phyloP scores from a whole-genome alignment of 2,329 filamentous ascomycete genomes.

The Rhynchosporium secalis region DNA sequence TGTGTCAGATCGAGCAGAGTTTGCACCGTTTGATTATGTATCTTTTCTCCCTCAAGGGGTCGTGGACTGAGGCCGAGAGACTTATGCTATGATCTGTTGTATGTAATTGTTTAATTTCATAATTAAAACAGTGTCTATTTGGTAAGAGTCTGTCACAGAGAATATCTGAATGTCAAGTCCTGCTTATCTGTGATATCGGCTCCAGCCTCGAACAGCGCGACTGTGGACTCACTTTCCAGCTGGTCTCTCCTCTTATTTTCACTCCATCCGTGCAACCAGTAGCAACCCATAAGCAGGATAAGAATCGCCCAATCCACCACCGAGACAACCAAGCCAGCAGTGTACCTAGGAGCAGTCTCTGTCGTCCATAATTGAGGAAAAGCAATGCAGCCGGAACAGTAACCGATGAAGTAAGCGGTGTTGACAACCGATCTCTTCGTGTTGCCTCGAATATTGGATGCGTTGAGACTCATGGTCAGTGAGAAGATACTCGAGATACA shows the following conservation, averaged over 20 bases:
- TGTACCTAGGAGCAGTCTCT: slow-evolving; percentile 40
- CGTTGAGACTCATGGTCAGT: slow-evolving; percentile 46
- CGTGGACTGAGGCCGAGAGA: slow-evolving; percentile 48
- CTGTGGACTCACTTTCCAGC: slow-evolving; percentile 4
- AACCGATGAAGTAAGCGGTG: slow-evolving; percentile 52
- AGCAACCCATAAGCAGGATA: slow-evolving; percentile 39
- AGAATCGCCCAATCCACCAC: slow-evolving; percentile 48
- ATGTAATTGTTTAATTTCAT: no score
- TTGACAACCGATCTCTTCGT: slow-evolving; percentile 51
- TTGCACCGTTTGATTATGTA: slow-evolving; percentile 67
- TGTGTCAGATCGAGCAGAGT: slow-evolving; percentile 58
- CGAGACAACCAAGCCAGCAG: slow-evolving; percentile 45
- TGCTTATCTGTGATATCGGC: slow-evolving; percentile 23
- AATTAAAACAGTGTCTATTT: no score
- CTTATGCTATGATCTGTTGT: no score
- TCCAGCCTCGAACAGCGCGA: slow-evolving; percentile 18
- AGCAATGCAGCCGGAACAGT: slow-evolving; percentile 49
- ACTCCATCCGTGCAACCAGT: slow-evolving; percentile 40
- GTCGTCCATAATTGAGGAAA: slow-evolving; percentile 48
- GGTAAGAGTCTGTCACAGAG: background rate
- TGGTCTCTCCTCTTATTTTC: slow-evolving; percentile 40
- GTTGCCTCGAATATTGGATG: slow-evolving; percentile 53
- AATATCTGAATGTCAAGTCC: slow-evolving; percentile 26
- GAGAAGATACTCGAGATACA: slow-evolving; percentile 47
- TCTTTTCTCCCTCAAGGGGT: slow-evolving; percentile 58